Evolutionary conservation across 2,329 filamentous ascomycete species (phyloP), one percentile per base, ranked within the genome.

Genomic region (Alternaria sp.): DNA sequence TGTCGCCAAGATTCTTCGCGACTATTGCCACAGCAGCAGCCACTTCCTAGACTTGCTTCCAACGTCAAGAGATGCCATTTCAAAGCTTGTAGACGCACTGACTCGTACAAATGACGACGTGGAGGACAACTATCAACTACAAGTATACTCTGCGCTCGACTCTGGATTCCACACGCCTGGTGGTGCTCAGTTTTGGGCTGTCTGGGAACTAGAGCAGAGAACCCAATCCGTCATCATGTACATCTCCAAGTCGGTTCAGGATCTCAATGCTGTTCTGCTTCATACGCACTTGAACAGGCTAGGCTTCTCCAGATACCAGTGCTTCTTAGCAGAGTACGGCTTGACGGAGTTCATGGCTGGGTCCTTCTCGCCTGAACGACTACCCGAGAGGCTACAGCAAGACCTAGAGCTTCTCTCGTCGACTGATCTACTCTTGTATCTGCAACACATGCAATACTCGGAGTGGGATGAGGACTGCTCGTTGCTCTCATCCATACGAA

Each of bases 81-180:
- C 63, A 12, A 64, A 51, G 10, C 67, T 80, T 17, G 70, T 65
- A 9, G 69, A 75, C 9, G 64, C 64, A 8, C 64, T 79, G 7
- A n/a, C 50, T 3, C 61, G 61, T 3, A 64, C 68, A 4, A 73
- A 66, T 13, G 73, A 77, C 47, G 75, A 78, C 40, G 62, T 57
- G 2, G 72, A 77, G 30, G 74, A 77, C 51, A 62, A 61, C 6
- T 72, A 77, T 26, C 71, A 76, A 44, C 51, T 79, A 3, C 73
- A 76, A 43, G 74, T 78, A 13, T 79, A 72, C 45, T 62, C 64
- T 55, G 76, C 76, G 17, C 74, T 80, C n/a, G 77, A 79, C 57
- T 80, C 78, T n/a, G 78, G 78, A 0, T 79, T 79, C 25, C 77
- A 77, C 44, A 77, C 74, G 11, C 75, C 77, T 6, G 63, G 62